A percentile compares a stretch with the other conserved stretches of the same genome.
phyloP scores from a whole-genome alignment of 2,329 filamentous ascomycete genomes.

The Trichoderma sp. region DNA sequence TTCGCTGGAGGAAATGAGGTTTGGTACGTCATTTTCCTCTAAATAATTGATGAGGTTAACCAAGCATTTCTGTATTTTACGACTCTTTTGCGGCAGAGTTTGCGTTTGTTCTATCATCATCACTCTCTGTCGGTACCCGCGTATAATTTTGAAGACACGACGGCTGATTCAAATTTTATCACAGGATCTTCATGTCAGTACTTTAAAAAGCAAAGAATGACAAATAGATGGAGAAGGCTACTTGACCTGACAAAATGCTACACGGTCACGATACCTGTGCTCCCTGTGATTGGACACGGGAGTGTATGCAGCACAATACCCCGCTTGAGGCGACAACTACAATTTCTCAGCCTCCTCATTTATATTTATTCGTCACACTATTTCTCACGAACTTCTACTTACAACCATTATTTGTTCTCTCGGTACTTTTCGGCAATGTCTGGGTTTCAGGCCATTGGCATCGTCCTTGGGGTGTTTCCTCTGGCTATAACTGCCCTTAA shows the following conservation, averaged over 20 bases:
- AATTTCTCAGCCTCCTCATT: too few relatives aligned
- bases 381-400: too few relatives aligned
- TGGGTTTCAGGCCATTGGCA: neutral
- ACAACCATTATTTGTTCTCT: too few relatives aligned
- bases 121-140: too few relatives aligned
- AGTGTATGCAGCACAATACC: neutral
- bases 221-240: too few relatives aligned
- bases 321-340: neutral
- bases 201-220: too few relatives aligned
- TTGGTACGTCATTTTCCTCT: neutral
- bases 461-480: neutral
- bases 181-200: too few relatives aligned
- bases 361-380: too few relatives aligned
- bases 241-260: too few relatives aligned
- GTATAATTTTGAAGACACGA: too few relatives aligned
- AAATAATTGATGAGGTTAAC: neutral
- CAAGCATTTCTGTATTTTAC: neutral
- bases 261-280: neutral
- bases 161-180: too few relatives aligned
- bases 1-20: too few relatives aligned
- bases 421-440: neutral
- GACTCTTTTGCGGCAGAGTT: neutral
- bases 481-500: neutral
- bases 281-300: neutral
- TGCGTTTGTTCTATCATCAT: neutral